A percentile compares a stretch with the other conserved stretches of the same genome.
Evolutionary conservation across 805 yeast species (phyloP).

Genomic region (Wickerhamiella cacticola): DNA sequence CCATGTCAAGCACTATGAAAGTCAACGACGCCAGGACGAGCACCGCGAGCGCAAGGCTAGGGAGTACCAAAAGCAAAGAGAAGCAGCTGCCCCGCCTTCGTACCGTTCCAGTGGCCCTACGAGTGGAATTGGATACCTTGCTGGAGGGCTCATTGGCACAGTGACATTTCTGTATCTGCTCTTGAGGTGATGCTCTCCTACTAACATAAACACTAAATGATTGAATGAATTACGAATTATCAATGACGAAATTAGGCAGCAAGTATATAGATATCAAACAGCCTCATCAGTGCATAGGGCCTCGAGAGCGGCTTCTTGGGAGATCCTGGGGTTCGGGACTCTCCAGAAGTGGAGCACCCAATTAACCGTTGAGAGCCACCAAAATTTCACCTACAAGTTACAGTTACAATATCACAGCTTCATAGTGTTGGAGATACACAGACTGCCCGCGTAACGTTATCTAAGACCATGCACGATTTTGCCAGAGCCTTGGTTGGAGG

Average conservation of each 20-base stretch:
- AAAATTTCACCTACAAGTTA: too few species aligned
- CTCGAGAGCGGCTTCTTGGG: too few species aligned
- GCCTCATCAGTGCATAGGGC: too few species aligned
- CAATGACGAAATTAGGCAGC: too few species aligned
- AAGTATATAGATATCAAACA: too few species aligned
- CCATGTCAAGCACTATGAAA: conserved; percentile 26
- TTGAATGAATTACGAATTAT: neutral
- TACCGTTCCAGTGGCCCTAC: neutral
- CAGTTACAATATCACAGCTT: too few species aligned
- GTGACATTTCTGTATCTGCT: conserved; percentile 4
- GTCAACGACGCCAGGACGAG: conserved; percentile 26
- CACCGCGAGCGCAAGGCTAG: conserved; percentile 19
- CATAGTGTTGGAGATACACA: too few species aligned
- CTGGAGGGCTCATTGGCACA: conserved; percentile 7
- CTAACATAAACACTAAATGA: neutral
- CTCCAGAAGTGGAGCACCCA: too few species aligned
- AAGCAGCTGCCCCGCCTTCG: neutral
- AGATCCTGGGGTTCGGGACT: too few species aligned
- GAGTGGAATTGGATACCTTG: conserved; percentile 1
- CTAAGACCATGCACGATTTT: conserved; percentile 6
- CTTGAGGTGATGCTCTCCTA: neutral
- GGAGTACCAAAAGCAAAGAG: conserved; percentile 6
- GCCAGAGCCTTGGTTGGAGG: conserved; percentile 3
- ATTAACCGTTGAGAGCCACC: too few species aligned
- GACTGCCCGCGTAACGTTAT: too few species aligned